phyloP scores from a whole-genome alignment of 306 rosid genomes.

The Mimosa bimucronata region DNA sequence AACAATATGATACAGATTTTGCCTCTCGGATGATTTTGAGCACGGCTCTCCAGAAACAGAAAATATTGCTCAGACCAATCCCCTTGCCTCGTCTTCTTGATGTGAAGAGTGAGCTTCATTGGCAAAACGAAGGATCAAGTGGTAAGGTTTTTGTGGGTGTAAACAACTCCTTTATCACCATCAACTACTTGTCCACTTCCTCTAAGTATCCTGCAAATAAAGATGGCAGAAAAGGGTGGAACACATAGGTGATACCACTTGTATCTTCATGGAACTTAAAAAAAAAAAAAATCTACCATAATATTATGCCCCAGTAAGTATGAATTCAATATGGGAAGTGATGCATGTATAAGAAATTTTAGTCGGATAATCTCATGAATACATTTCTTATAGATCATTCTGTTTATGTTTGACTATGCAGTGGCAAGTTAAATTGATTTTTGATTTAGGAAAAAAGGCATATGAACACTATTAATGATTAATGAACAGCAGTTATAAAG shows the following conservation, averaged over 20 bases:
- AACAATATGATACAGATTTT: background rate
- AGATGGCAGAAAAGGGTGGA: background rate
- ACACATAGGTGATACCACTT: background rate
- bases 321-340: conserved; percentile 8
- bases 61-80: conserved; percentile 22
- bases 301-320: background rate
- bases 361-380: background rate
- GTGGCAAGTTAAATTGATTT: background rate
- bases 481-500: conserved; percentile 12
- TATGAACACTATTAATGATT: background rate
- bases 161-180: conserved; percentile 73
- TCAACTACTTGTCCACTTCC: conserved; percentile 89
- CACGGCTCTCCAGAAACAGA: conserved; percentile 8
- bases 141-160: conserved; percentile 75
- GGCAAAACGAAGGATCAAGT: conserved; percentile 42
- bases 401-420: conserved; percentile 6
- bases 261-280: background rate
- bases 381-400: background rate
- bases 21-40: conserved; percentile 9
- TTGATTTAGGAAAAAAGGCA: background rate
- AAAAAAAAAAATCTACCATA: background rate
- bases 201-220: conserved; percentile 77
- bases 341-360: background rate
- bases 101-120: conserved; percentile 17
- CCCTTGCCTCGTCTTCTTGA: conserved; percentile 16